Evolutionary conservation across 2,329 filamentous ascomycete genomes (phyloP).

Genomic region (Grosmannia serpens): DNA sequence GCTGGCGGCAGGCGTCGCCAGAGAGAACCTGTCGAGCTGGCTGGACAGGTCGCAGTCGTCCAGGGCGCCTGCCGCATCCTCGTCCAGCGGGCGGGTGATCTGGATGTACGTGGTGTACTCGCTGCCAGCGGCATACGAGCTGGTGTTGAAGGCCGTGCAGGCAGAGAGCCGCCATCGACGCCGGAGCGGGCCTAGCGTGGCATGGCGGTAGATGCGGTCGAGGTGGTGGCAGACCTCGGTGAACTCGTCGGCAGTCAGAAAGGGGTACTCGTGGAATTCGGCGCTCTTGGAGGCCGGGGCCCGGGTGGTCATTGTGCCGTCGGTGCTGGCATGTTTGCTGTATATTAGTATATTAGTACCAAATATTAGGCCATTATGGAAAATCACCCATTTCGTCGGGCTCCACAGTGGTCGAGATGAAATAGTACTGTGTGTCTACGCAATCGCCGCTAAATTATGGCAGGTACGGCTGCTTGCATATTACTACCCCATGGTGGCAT

Average conservation of each 20-base stretch:
- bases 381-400: too few species aligned
- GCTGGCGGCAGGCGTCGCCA: constrained; percentile 15
- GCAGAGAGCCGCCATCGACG: constrained; percentile 42
- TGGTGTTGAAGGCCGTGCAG: constrained; percentile 38
- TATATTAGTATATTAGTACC: background rate
- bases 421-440: background rate
- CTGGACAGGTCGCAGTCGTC: constrained; percentile 35
- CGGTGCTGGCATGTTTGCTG: background rate
- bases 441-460: too few species aligned
- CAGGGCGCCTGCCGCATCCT: constrained; percentile 15
- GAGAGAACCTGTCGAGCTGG: constrained; percentile 33
- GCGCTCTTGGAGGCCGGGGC: constrained; percentile 12
- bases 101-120: constrained; percentile 42
- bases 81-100: constrained; percentile 41
- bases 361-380: background rate
- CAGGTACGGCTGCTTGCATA: too few species aligned
- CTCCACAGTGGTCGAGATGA: background rate
- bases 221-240: constrained; percentile 51
- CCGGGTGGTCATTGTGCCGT: background rate
- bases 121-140: constrained; percentile 20
- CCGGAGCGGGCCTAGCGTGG: constrained; percentile 42
- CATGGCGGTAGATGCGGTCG: constrained; percentile 46
- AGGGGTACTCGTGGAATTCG: constrained; percentile 46
- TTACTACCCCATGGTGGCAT: background rate
- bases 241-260: constrained; percentile 51